Conservation (phyloP, 306 rosid genomes). For the Erythrophleum fordii region DNA sequence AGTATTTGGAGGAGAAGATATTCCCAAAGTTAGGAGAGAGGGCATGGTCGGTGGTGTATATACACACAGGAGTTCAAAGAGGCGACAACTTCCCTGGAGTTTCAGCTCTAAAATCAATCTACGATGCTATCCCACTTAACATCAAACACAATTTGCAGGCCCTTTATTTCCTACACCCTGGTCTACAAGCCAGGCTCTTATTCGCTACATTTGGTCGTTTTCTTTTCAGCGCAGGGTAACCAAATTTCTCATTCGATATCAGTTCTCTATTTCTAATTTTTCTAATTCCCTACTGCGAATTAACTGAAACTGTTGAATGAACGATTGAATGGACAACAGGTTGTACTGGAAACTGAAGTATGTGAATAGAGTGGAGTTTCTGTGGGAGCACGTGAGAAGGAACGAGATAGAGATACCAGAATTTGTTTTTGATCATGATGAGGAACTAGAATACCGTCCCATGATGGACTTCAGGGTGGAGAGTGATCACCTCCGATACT, state of each 20-base stretch:
- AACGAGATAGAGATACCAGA: neutral
- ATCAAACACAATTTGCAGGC: neutral
- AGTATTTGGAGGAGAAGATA: neutral
- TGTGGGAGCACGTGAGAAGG: slow-evolving; percentile 19
- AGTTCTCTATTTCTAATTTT: too few species aligned
- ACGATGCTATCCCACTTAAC: neutral
- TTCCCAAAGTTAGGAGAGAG: neutral
- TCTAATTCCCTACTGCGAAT: too few species aligned
- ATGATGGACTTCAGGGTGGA: neutral
- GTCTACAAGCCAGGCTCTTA: neutral
- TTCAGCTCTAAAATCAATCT: neutral
- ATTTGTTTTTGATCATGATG: neutral
- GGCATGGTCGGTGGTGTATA: neutral
- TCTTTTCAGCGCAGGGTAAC: neutral
- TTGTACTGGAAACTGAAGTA: neutral
- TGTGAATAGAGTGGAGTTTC: neutral
- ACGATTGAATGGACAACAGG: neutral
- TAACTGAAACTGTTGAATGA: neutral
- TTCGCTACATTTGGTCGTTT: neutral
- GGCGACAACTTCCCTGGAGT: neutral
- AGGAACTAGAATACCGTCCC: neutral
- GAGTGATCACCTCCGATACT: neutral
- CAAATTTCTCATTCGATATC: too few species aligned
- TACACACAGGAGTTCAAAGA: neutral
- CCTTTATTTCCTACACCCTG: neutral